Conservation (phyloP, 371 early-diverging fungal species). For the Smittium mucronatum region DNA sequence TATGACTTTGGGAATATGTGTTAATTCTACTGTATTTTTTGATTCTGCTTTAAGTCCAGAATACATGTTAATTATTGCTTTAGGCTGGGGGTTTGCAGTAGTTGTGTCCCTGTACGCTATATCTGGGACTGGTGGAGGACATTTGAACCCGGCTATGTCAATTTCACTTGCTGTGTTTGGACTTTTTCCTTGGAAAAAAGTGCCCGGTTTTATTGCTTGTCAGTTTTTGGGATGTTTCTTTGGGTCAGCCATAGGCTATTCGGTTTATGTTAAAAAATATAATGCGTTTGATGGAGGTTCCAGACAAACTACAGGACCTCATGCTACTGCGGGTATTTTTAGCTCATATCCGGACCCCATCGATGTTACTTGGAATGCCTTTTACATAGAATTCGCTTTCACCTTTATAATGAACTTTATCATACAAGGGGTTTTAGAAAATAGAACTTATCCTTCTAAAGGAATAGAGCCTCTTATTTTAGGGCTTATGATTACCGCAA, state of each 20-base stretch:
- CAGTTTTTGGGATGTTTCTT: constrained; percentile 39
- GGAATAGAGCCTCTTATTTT: constrained; percentile 37
- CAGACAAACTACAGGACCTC: constrained; percentile 37
- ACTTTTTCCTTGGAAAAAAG: constrained; percentile 14
- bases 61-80: neutral
- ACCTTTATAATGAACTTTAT: constrained; percentile 58
- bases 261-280: constrained; percentile 30
- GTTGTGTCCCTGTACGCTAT: constrained; percentile 8
- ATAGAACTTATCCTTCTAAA: constrained; percentile 45
- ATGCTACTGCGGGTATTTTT: constrained; percentile 53
- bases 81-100: constrained; percentile 13
- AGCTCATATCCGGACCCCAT: constrained; percentile 44
- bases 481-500: constrained; percentile 48
- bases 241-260: constrained; percentile 44
- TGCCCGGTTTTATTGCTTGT: constrained; percentile 11
- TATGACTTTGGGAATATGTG: constrained; percentile 2
- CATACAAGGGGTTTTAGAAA: constrained; percentile 58
- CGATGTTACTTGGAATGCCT: constrained; percentile 33
- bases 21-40: neutral
- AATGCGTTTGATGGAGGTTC: constrained; percentile 41
- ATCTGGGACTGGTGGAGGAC: constrained; percentile 9
- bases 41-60: neutral
- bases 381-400: constrained; percentile 59
- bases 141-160: constrained; percentile 16
- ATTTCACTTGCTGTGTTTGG: constrained; percentile 9